Conservation (phyloP, 1,284 basidiomycete species). For the Pascua guehoae region DNA sequence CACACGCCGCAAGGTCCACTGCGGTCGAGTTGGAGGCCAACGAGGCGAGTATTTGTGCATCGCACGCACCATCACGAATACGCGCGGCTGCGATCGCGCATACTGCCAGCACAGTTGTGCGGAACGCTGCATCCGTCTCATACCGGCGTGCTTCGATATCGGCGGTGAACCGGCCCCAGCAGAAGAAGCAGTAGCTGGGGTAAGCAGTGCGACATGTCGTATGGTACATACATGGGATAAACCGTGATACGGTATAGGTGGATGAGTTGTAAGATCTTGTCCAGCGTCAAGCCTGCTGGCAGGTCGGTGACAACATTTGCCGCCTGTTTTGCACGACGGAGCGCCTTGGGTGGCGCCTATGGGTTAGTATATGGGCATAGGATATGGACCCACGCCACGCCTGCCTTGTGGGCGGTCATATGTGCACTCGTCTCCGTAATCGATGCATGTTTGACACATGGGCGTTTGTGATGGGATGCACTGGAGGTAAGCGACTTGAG, state of each 20-base stretch:
- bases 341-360: conserved; percentile 1
- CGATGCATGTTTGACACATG: conserved; percentile 14
- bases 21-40: too few relatives aligned
- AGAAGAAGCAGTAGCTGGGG: conserved; percentile 17
- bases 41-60: neutral
- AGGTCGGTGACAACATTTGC: neutral
- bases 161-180: conserved; percentile 10
- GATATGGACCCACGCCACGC: conserved; percentile 12
- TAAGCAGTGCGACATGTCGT: neutral
- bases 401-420: conserved; percentile 15
- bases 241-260: conserved; percentile 10
- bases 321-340: neutral
- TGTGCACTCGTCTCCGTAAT: conserved; percentile 15
- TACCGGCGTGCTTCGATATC: conserved; percentile 9
- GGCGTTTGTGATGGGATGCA: neutral
- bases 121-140: conserved; percentile 9
- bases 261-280: neutral
- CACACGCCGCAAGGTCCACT: too few relatives aligned
- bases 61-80: conserved; percentile 12
- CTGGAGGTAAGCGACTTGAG: conserved; percentile 4
- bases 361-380: neutral
- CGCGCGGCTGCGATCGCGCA: conserved; percentile 15
- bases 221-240: conserved; percentile 16
- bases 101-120: conserved; percentile 9
- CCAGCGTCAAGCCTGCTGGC: neutral